Percentiles rank a stretch among this genome's conserved stretches.
Evolutionary conservation across 2,329 filamentous ascomycete genomes (phyloP).

Genomic region (Alternaria panax): DNA sequence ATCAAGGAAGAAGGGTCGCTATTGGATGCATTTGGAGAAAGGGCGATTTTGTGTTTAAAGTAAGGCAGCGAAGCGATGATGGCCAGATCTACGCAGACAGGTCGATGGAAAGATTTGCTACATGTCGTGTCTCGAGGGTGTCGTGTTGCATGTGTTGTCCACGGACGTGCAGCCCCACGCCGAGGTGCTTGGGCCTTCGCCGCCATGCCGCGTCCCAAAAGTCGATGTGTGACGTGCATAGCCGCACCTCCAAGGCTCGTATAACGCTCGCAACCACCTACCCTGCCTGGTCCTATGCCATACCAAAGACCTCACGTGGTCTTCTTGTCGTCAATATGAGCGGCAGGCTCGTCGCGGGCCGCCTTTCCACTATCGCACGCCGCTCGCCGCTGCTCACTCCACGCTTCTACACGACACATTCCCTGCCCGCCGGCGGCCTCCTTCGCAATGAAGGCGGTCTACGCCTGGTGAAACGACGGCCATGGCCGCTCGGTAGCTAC

Average conservation of each 20-base stretch:
- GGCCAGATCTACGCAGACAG: neutral
- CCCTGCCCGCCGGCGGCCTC: conserved; percentile 48
- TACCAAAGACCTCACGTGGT: conserved; percentile 13
- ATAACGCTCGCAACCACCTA: conserved; percentile 7
- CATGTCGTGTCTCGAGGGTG: conserved; percentile 1
- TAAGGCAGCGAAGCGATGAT: conserved; percentile 12
- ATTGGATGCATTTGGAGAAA: conserved; percentile 74
- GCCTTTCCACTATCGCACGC: conserved; percentile 72
- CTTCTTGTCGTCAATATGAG: conserved; percentile 60
- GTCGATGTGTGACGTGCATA: conserved; percentile 28
- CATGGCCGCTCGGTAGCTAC: conserved; percentile 80
- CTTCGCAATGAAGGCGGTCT: conserved; percentile 46
- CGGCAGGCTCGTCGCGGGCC: conserved; percentile 77
- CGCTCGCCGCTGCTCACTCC: conserved; percentile 67
- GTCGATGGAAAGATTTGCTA: neutral
- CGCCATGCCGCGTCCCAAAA: conserved; percentile 14
- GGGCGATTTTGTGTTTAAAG: conserved; percentile 74
- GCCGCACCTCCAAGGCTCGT: conserved; percentile 13
- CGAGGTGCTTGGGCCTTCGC: conserved; percentile 14
- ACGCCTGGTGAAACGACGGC: conserved; percentile 58
- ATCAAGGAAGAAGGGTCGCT: conserved; percentile 77
- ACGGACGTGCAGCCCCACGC: conserved; percentile 13
- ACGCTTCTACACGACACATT: conserved; percentile 55
- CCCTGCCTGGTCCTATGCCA: conserved; percentile 27
- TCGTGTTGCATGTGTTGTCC: conserved; percentile 9